phyloP scores from a whole-genome alignment of 306 rosid species.

The Prunus davidiana region DNA sequence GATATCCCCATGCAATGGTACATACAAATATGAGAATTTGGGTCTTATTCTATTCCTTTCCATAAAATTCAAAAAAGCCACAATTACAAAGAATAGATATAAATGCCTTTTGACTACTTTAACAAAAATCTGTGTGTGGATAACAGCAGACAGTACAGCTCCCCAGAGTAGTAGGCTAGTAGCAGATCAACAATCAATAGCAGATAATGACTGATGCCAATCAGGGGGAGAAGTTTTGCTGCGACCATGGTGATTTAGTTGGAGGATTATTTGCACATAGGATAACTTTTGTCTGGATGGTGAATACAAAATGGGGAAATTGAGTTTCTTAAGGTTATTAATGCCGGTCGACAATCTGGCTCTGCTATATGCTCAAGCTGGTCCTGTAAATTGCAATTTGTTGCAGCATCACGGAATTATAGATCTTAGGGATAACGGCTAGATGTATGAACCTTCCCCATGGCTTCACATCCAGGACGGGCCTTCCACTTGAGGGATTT shows the following conservation, averaged over 20 bases:
- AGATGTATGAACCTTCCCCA: neutral
- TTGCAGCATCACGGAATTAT: neutral
- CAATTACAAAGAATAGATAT: neutral
- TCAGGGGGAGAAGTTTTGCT: neutral
- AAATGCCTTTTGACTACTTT: neutral
- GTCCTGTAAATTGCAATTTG: neutral
- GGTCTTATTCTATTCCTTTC: neutral
- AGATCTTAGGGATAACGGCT: neutral
- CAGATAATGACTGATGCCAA: neutral
- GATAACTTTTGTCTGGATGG: neutral
- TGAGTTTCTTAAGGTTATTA: neutral
- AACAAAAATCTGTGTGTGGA: neutral
- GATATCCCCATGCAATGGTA: neutral
- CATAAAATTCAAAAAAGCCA: neutral
- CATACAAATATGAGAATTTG: neutral
- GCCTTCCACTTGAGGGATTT: neutral
- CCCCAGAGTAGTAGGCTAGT: neutral
- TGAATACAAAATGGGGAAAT: neutral
- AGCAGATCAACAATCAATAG: neutral
- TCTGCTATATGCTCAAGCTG: conserved; percentile 8
- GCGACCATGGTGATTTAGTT: conserved; percentile 1
- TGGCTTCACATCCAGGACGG: neutral
- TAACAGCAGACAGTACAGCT: conserved; percentile 12
- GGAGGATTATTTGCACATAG: neutral
- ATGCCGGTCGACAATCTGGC: neutral